Base-by-base conservation (phyloP, 306 rosid species). In the Vigna reflexopilosa region DNA sequence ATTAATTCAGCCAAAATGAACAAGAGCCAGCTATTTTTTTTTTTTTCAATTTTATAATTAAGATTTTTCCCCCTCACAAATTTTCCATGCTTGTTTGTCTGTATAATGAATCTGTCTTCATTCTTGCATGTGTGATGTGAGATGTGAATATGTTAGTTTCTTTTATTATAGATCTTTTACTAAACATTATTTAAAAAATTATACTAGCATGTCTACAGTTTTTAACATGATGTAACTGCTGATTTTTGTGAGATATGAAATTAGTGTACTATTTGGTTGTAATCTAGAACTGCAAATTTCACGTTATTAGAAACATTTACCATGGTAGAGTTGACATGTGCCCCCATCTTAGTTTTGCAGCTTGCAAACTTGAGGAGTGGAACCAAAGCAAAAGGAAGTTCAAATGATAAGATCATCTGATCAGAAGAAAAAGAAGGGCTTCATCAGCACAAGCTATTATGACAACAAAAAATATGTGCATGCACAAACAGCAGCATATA, bases 351-450 rank as follows among this genome's bases (percentile, higher is more conserved):
- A 75, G 89, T 85, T 86, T 88, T 70, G 83, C 97, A 79, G 84
- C 97, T 93, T 28, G 96, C 93, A 83, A 95, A 95, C 87, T 95
- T 95, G 84, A 95, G 93, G 78, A 95, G 99, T 17, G 98, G 98
- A 81, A 95, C 82, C 67, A 95, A 87, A 82, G 98, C 98, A 64
- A 95, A 95, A 62, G 99, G 98, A 66, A 95, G 97, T 84, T 90
- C 98, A 87, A 95, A 95, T 54, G 99, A 95, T 83, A 95, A 79
- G 78, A 95, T 95, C 99, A 95, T 93, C 99, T 95, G 89, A 70
- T 78, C 75, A 73, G 63, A 52, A 86, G 54, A 73, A 14, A 79
- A 65, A 56, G 42, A 76, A 48, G 71, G 52, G 76, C 55, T 67
- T 77, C 78, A 76, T 77, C 78, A 76, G 77, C 30, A 55, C 8